Evolutionary conservation across 78 protist species (phyloP).

Genomic region (Protostelium mycophagum): DNA sequence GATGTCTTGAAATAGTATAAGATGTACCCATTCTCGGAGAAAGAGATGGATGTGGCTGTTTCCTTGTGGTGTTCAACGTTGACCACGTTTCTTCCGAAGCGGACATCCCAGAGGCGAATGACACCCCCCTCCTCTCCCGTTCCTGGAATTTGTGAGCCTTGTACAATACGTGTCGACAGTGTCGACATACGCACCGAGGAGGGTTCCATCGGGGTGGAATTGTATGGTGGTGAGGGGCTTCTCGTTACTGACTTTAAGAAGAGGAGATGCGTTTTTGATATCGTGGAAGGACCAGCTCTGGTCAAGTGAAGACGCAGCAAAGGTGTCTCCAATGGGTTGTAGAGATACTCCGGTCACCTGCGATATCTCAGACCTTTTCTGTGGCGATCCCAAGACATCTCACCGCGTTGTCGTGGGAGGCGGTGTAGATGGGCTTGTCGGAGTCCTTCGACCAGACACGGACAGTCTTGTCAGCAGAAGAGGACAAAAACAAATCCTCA

Average conservation of each 20-base stretch:
- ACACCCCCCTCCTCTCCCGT: slow-evolving; percentile 16
- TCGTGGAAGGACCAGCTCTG: slow-evolving; percentile 76
- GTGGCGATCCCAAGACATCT: background rate
- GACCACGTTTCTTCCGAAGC: slow-evolving; percentile 30
- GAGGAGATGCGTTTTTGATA: slow-evolving; percentile 10
- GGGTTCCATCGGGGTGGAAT: slow-evolving; percentile 94
- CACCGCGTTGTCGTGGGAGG: background rate
- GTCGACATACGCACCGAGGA: slow-evolving; percentile 47
- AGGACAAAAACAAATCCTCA: slow-evolving; percentile 22
- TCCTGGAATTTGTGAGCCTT: slow-evolving; percentile 34
- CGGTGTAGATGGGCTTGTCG: background rate
- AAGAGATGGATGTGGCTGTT: slow-evolving; percentile 19
- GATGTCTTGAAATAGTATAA: slow-evolving; percentile 5
- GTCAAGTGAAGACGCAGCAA: slow-evolving; percentile 63
- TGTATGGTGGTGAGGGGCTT: background rate
- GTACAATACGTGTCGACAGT: background rate
- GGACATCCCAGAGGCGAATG: slow-evolving; percentile 66
- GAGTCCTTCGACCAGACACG: slow-evolving; percentile 39
- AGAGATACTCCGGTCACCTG: slow-evolving; percentile 56
- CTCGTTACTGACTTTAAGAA: background rate
- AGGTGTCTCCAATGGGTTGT: slow-evolving; percentile 61
- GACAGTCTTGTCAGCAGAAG: slow-evolving; percentile 39
- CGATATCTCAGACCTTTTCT: too few species aligned
- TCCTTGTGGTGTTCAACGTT: slow-evolving; percentile 35
- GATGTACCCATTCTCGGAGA: slow-evolving; percentile 79